Percentiles rank a stretch among this genome's conserved stretches.
These are phyloP conservation scores for Nadsonia fulvescens DNA, from an alignment of 805 yeast genomes.

Conservation along the genomic window DNA sequence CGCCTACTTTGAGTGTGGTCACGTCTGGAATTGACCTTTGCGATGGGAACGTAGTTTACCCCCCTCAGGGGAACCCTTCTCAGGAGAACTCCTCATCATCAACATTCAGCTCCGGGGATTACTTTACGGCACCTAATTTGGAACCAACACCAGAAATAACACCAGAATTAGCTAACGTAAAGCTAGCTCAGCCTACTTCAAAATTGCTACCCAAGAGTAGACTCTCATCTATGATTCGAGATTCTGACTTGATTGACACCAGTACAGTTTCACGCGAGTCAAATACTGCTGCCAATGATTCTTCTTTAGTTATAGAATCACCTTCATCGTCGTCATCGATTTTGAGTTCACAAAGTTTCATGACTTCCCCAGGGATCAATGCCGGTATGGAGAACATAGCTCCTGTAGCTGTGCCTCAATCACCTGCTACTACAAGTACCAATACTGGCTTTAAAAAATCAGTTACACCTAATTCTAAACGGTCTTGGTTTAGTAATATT, in stretches of 20 bases:
- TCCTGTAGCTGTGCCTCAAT: not conserved
- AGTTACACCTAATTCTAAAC: not conserved
- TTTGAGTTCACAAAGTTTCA: not conserved
- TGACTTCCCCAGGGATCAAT: too few relatives aligned
- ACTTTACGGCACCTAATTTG: too few relatives aligned
- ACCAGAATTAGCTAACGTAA: too few relatives aligned
- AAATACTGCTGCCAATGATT: not conserved
- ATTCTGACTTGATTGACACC: constrained; percentile 1
- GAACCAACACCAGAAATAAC: too few relatives aligned
- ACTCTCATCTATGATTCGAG: too few relatives aligned
- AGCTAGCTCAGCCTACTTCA: too few relatives aligned
- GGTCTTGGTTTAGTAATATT: not conserved
- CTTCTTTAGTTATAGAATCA: not conserved
- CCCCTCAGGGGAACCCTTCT: constrained; percentile 1
- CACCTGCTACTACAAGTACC: constrained; percentile 1
- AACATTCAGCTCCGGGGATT: too few relatives aligned
- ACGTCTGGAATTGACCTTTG: constrained; percentile 3
- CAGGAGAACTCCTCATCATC: too few relatives aligned
- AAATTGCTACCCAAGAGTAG: too few relatives aligned
- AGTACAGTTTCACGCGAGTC: constrained; percentile 1
- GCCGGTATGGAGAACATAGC: not conserved
- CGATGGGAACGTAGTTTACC: constrained; percentile 1
- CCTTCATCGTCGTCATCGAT: constrained; percentile 1
- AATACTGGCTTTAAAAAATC: not conserved
- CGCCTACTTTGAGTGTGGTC: constrained; percentile 1